Evolutionary conservation across 306 rosid genomes (phyloP).

Genomic region (Amphicarpaea edgeworthii): DNA sequence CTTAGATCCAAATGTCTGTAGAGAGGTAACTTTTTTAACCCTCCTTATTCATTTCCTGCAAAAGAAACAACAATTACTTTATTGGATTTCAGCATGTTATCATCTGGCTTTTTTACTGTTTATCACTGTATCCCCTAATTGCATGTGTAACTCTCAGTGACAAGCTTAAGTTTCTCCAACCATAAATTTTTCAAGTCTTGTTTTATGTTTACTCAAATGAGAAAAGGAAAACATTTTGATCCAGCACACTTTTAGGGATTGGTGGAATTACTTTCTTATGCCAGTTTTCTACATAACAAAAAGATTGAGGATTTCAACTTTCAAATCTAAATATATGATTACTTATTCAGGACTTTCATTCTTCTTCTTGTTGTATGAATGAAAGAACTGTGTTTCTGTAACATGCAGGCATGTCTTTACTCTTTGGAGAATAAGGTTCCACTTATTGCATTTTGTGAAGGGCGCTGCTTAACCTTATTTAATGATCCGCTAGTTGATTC

Average conservation of each 20-base stretch:
- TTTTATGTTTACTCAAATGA: slow-evolving; percentile 27
- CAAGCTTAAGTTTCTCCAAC: slow-evolving; percentile 20
- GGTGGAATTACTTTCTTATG: slow-evolving; percentile 23
- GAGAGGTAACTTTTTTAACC: slow-evolving; percentile 63
- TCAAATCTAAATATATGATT: slow-evolving; percentile 27
- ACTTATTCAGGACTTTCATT: slow-evolving; percentile 21
- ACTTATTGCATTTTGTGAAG: slow-evolving; percentile 77
- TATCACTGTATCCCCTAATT: too few relatives aligned
- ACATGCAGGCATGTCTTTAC: slow-evolving; percentile 79
- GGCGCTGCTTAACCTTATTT: slow-evolving; percentile 89
- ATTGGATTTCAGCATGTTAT: too few relatives aligned
- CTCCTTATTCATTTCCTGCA: too few relatives aligned
- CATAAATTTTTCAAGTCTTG: not conserved
- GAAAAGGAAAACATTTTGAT: slow-evolving; percentile 20
- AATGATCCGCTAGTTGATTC: slow-evolving; percentile 80
- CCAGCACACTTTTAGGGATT: slow-evolving; percentile 8
- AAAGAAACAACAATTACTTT: too few relatives aligned
- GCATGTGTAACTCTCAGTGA: not conserved
- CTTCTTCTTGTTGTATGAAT: slow-evolving; percentile 24
- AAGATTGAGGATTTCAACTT: slow-evolving; percentile 18
- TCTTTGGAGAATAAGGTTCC: slow-evolving; percentile 81
- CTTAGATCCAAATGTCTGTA: slow-evolving; percentile 78
- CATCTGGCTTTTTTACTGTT: not conserved
- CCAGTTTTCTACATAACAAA: slow-evolving; percentile 13
- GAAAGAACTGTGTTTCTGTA: slow-evolving; percentile 33